These are phyloP conservation scores for Myxozyma neglecta DNA, from an alignment of 805 yeast species.

Conservation along the genomic window DNA sequence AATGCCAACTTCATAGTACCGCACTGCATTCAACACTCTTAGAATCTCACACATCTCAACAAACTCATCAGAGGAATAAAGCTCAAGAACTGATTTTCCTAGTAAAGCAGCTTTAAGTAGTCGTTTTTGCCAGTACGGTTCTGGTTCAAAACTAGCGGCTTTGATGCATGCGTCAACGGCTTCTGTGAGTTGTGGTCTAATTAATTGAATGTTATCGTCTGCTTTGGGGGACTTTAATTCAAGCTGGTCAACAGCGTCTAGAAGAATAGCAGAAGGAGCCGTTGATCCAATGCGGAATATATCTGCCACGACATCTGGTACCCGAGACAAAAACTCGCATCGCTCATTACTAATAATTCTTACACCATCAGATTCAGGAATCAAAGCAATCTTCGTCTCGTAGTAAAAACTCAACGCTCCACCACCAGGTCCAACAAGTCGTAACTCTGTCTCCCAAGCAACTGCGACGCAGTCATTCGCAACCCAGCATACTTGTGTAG, in stretches of 20 bases:
- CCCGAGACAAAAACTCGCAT: slow-evolving; percentile 64
- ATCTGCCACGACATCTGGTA: slow-evolving; percentile 55
- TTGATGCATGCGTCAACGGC: slow-evolving; percentile 73
- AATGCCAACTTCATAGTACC: slow-evolving; percentile 65
- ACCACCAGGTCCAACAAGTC: slow-evolving; percentile 69
- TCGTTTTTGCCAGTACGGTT: slow-evolving; percentile 74
- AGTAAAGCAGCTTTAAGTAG: slow-evolving; percentile 78
- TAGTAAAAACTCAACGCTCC: slow-evolving; percentile 39
- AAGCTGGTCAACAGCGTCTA: slow-evolving; percentile 73
- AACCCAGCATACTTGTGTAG: slow-evolving; percentile 72
- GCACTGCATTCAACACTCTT: slow-evolving; percentile 67
- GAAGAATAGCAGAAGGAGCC: slow-evolving; percentile 74
- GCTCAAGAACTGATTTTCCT: slow-evolving; percentile 66
- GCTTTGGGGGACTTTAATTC: slow-evolving; percentile 74
- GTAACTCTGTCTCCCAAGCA: slow-evolving; percentile 59
- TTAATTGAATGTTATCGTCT: slow-evolving; percentile 65
- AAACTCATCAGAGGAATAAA: slow-evolving; percentile 60
- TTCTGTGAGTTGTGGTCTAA: slow-evolving; percentile 50
- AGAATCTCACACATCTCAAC: slow-evolving; percentile 61
- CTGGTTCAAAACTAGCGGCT: slow-evolving; percentile 78
- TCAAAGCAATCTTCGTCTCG: slow-evolving; percentile 44
- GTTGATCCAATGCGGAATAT: slow-evolving; percentile 82
- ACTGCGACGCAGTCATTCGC: slow-evolving; percentile 77
- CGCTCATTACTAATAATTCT: slow-evolving; percentile 59
- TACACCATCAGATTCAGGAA: slow-evolving; percentile 70